phyloP scores from a whole-genome alignment of 371 early-diverging fungal genomes.

The Haplosporangium sp. region DNA sequence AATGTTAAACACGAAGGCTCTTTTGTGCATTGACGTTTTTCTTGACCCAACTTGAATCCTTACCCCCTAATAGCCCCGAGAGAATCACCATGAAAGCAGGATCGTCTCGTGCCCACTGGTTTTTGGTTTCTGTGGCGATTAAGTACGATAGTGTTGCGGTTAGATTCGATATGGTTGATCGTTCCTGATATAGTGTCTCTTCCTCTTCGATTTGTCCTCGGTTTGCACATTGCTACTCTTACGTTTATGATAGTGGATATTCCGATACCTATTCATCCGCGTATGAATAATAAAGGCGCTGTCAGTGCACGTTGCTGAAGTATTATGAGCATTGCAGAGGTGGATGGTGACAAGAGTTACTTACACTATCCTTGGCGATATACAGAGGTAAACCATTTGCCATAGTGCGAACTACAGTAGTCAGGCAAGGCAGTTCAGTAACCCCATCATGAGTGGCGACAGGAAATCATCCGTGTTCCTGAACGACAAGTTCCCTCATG shows the following conservation, averaged over 20 bases:
- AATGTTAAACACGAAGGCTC: background rate
- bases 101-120: conserved; percentile 96
- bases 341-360: conserved; percentile 19
- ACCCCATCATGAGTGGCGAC: no score
- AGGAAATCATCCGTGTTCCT: no score
- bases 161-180: no score
- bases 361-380: conserved; percentile 89
- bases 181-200: background rate
- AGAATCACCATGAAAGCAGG: conserved; percentile 88
- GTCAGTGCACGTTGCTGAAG: no score
- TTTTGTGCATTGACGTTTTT: background rate
- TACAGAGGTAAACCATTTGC: conserved; percentile 91
- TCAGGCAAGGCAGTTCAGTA: background rate
- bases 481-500: no score
- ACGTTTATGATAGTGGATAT: conserved; percentile 94
- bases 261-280: conserved; percentile 82
- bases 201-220: no score
- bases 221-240: conserved; percentile 29
- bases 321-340: no score
- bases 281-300: background rate
- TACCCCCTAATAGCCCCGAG: conserved; percentile 70
- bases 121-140: conserved; percentile 84
- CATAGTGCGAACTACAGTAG: conserved; percentile 81
- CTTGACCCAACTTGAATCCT: conserved; percentile 11
- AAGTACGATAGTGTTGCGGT: background rate